These are phyloP conservation scores for Diaporthe longicolla DNA, from an alignment of 2,329 filamentous ascomycete genomes.

Conservation along the genomic window DNA sequence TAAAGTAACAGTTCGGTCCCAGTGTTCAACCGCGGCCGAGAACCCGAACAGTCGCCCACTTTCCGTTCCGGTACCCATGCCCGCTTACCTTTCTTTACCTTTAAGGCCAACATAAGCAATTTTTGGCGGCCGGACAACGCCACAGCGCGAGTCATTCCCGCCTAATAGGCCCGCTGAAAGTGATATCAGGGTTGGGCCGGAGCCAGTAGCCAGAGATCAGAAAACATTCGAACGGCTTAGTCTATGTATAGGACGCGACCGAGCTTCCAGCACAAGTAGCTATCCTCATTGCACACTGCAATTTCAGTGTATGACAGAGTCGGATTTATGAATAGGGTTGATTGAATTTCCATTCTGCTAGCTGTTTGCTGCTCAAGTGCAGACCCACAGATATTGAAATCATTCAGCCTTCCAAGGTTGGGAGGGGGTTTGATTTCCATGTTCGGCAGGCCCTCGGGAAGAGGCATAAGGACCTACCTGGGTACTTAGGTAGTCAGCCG, in stretches of 20 bases:
- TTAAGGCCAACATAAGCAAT: background rate
- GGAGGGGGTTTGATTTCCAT: no score
- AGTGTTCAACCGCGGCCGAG: background rate
- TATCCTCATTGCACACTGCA: background rate
- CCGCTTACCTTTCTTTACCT: background rate
- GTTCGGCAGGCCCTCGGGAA: no score
- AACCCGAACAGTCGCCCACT: background rate
- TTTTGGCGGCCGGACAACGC: constrained; percentile 2
- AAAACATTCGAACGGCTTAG: background rate
- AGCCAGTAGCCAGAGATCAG: background rate
- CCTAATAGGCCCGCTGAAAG: background rate
- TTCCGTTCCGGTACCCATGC: background rate
- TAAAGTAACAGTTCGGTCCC: background rate
- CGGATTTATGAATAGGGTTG: background rate
- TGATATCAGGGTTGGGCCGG: background rate
- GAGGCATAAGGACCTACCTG: no score
- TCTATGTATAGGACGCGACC: background rate
- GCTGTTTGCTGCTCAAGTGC: background rate
- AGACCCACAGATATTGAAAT: background rate
- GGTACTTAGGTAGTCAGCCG: no score
- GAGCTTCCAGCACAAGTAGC: background rate
- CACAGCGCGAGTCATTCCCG: background rate
- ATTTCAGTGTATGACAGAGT: background rate
- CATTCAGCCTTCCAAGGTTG: no score
- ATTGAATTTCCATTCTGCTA: background rate